Base-by-base conservation (phyloP, 1,284 basidiomycete species). In the Cryptococcus floricola region DNA sequence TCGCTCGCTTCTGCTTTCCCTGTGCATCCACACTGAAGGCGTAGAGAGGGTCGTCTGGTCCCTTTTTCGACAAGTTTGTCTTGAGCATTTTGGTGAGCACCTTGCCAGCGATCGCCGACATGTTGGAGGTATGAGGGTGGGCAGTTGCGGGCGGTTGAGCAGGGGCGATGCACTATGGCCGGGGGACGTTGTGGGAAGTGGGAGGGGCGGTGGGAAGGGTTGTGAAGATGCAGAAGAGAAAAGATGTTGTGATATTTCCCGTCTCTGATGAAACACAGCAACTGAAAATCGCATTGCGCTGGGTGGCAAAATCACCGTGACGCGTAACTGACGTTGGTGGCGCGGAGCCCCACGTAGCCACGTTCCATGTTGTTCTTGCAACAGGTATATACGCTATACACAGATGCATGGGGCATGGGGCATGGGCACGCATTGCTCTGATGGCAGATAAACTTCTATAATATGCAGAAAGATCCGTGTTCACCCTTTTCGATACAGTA, bases 1-100 rank as follows among this genome's bases (percentile, higher is more conserved):
- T 86, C 67, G 84, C 80, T 43, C 85, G 82, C 66, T 84, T 85
- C 67, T 83, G 79, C 67, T 83, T 85, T 5, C 91, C 89, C 14
- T 59, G 61, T 9, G 80, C 74, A 62, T 88, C 84, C 1, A 80
- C 82, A 68, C 88, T 87, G 18, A 80, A 80, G 71, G 92, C 88
- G 73, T 94, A 94, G 34, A 88, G 76, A 0, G 90, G 90, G 71
- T 94, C 91, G 18, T 77, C 74, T 0, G 89, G 88, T 39, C 81
- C 73, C 74, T 89, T 89, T 42, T 84, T 50, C 13, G 52, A 37
- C 25, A 89, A 57, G 61, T 88, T 82, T 52, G 81, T 77, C 62
- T 80, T 80, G 63, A 91, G 86, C 25, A 91, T 75, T 58, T 67
- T 69, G 65, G 68, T 66, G 38, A 63, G 65, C 5, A 63, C 67